Evolutionary conservation across 495 filamentous ascomycete species (phyloP).

Genomic region (Penicillium robsamsonii): DNA sequence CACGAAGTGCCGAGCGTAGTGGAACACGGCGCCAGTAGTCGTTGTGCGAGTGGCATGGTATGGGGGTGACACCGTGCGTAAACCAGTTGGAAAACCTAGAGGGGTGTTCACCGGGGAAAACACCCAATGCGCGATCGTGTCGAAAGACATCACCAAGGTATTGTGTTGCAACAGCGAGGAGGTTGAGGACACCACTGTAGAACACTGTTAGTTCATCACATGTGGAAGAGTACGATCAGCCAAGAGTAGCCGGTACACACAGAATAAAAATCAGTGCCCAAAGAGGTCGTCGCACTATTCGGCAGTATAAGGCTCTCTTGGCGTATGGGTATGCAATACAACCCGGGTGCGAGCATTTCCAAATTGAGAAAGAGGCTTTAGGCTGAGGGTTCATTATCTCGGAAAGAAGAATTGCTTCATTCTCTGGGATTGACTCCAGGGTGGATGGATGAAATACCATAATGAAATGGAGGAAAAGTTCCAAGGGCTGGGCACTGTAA

Average conservation of each 20-base stretch:
- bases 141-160: conserved; percentile 4
- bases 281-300: conserved; percentile 2
- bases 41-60: conserved; percentile 59
- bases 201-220: not conserved
- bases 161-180: conserved; percentile 8
- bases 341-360: conserved; percentile 12
- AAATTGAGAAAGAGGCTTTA: not conserved
- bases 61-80: conserved; percentile 15
- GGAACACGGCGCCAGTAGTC: conserved; percentile 64
- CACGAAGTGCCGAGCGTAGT: conserved; percentile 49
- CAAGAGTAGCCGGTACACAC: not conserved
- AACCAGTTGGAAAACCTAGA: conserved; percentile 16
- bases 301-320: conserved; percentile 2
- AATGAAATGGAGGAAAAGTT: not conserved
- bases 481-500: not conserved
- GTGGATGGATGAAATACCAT: conserved; percentile 3
- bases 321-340: conserved; percentile 5
- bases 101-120: conserved; percentile 24
- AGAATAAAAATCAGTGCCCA: conserved; percentile 10
- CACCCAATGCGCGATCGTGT: conserved; percentile 33
- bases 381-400: not conserved
- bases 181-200: conserved; percentile 13
- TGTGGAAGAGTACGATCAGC: not conserved
- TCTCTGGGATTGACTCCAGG: not conserved
- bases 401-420: not conserved